Percentiles rank a stretch among this genome's conserved stretches.
Evolutionary conservation across 371 early-diverging fungal genomes (phyloP).

Genomic region (Syncephalastrum sp.): DNA sequence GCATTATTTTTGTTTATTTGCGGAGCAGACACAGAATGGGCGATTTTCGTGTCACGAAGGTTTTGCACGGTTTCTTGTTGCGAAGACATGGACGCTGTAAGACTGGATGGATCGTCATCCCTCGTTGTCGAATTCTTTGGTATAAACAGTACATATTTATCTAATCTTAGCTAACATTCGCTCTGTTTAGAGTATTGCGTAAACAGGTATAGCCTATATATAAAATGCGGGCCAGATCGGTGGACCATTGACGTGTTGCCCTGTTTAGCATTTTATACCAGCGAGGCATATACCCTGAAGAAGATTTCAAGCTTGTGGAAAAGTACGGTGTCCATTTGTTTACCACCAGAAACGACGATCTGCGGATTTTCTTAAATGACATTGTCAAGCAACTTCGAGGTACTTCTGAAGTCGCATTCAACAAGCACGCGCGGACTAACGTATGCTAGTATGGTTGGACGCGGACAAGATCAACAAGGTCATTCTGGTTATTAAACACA

Average conservation of each 20-base stretch:
- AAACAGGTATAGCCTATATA: constrained; percentile 60
- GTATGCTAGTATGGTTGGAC: constrained; percentile 66
- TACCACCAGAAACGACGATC: constrained; percentile 68
- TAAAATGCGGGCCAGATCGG: not conserved
- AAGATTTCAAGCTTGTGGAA: constrained; percentile 79
- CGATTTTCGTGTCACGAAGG: too few relatives aligned
- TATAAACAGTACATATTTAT: constrained; percentile 3
- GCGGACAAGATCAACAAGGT: constrained; percentile 72
- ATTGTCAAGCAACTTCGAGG: constrained; percentile 68
- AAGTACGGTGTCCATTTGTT: constrained; percentile 83
- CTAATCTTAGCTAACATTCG: not conserved
- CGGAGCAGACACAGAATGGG: too few relatives aligned
- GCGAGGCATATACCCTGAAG: constrained; percentile 85
- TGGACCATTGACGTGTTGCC: not conserved
- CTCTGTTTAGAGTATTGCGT: constrained; percentile 64
- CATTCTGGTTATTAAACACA: constrained; percentile 80
- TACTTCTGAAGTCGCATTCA: not conserved
- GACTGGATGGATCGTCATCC: constrained; percentile 14
- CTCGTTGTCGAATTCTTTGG: constrained; percentile 26
- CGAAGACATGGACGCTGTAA: constrained; percentile 12
- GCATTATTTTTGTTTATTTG: too few relatives aligned
- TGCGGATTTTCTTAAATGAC: constrained; percentile 71
- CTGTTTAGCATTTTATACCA: constrained; percentile 78
- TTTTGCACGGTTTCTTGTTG: too few relatives aligned
- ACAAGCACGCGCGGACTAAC: constrained; percentile 51